phyloP scores from a whole-genome alignment of 108 stramenopile species.

The Pseudonitzschia pungens region DNA sequence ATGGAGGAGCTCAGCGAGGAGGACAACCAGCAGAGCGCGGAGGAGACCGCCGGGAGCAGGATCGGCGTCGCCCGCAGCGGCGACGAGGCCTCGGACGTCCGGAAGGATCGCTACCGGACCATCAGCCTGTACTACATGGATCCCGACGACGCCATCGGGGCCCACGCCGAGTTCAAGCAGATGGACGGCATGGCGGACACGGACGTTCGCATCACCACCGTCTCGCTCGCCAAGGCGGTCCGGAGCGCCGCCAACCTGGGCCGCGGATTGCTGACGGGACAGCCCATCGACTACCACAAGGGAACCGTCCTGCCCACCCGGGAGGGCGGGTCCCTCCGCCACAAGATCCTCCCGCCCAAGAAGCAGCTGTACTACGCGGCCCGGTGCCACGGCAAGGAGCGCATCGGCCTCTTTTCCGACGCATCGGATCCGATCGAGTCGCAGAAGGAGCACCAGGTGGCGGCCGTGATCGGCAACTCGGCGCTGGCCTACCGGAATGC shows the following conservation, averaged over 20 bases:
- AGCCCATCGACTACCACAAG: conserved; percentile 56
- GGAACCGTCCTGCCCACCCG: conserved; percentile 54
- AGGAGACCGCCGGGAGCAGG: conserved; percentile 1
- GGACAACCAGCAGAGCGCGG: conserved; percentile 41
- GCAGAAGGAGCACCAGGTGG: conserved; percentile 48
- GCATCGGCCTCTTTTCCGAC: conserved; percentile 66
- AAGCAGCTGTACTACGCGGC: conserved; percentile 83
- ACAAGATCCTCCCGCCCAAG: conserved; percentile 82
- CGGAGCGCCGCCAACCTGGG: conserved; percentile 65
- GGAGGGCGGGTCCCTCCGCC: conserved; percentile 75
- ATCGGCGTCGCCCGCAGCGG: background rate
- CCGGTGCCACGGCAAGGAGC: conserved; percentile 72
- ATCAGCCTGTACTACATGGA: conserved; percentile 79
- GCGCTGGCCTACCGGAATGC: conserved; percentile 60
- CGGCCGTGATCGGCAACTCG: conserved; percentile 40
- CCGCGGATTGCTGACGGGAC: conserved; percentile 71
- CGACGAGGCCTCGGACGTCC: conserved; percentile 11
- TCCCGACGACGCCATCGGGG: conserved; percentile 68
- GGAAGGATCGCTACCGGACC: conserved; percentile 59
- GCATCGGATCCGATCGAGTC: background rate
- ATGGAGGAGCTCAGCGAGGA: conserved; percentile 63
- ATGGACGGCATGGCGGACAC: conserved; percentile 69
- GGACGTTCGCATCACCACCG: conserved; percentile 68
- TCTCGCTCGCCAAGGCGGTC: conserved; percentile 69
- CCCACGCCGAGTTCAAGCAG: conserved; percentile 81